These are phyloP conservation scores for Fusarium sp. DNA, from an alignment of 2,329 filamentous ascomycete species.

Conservation along the genomic window DNA sequence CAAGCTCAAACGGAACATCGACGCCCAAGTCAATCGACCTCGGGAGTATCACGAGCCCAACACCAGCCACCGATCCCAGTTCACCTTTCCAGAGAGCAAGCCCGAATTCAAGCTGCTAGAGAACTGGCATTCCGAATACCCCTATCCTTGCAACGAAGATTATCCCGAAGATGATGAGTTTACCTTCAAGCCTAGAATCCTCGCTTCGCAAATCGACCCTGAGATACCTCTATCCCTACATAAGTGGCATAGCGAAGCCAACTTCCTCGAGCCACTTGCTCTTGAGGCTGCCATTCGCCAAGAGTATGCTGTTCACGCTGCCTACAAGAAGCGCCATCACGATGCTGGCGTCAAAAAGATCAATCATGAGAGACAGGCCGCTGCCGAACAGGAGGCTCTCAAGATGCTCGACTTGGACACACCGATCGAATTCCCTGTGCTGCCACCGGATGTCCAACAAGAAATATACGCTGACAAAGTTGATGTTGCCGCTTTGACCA, in stretches of 20 bases:
- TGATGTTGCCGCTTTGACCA: conserved; percentile 10
- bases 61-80: conserved; percentile 6
- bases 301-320: conserved; percentile 5
- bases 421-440: background rate
- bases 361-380: background rate
- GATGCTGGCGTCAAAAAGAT: background rate
- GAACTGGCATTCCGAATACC: conserved; percentile 12
- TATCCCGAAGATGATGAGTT: conserved; percentile 14
- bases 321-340: background rate
- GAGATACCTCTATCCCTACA: background rate
- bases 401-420: background rate
- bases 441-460: background rate
- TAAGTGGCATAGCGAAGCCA: conserved; percentile 1
- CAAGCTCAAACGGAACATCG: background rate
- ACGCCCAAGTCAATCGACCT: background rate
- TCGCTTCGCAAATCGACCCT: conserved; percentile 12
- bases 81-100: background rate
- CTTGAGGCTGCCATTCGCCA: conserved; percentile 8
- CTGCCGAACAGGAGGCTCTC: background rate
- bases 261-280: conserved; percentile 16
- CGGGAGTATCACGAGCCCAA: background rate
- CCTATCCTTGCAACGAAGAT: conserved; percentile 18
- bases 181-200: background rate
- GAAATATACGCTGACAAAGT: conserved; percentile 18
- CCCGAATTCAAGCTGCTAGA: conserved; percentile 2